phyloP scores from a whole-genome alignment of 2,329 filamentous ascomycete genomes.

The Coniochaeta prunicola region DNA sequence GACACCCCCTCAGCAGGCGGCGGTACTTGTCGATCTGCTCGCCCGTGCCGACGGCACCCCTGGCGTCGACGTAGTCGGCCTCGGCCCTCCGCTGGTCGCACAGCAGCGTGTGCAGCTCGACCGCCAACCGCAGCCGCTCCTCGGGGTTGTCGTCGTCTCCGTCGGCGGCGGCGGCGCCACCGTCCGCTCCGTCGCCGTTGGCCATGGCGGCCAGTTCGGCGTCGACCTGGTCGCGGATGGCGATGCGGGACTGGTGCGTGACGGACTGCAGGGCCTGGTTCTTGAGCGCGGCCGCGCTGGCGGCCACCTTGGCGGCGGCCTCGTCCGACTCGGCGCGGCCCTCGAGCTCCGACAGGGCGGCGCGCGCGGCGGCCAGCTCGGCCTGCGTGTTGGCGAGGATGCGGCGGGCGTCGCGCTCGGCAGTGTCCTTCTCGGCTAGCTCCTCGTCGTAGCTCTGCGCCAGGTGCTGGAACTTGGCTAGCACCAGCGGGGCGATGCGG shows the following conservation, averaged over 20 bases:
- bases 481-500: constrained; percentile 60
- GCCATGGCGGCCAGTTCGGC: constrained; percentile 36
- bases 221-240: constrained; percentile 45
- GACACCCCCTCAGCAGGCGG: constrained; percentile 58
- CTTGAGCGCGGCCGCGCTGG: constrained; percentile 40
- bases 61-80: constrained; percentile 59
- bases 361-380: constrained; percentile 55
- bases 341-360: constrained; percentile 53
- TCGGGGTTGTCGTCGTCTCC: constrained; percentile 39
- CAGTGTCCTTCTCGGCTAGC: constrained; percentile 64
- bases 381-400: constrained; percentile 60
- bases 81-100: constrained; percentile 56
- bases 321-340: constrained; percentile 48
- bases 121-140: constrained; percentile 50
- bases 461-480: constrained; percentile 66
- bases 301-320: constrained; percentile 38
- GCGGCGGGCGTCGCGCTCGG: constrained; percentile 59
- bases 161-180: constrained; percentile 5
- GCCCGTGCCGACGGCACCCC: constrained; percentile 62
- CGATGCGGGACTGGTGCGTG: constrained; percentile 43
- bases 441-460: constrained; percentile 68
- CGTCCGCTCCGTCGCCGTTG: constrained; percentile 35
- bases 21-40: constrained; percentile 70
- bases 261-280: constrained; percentile 24
- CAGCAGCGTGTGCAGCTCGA: constrained; percentile 49